Conservation (phyloP, 1,284 basidiomycete species). For the Pterulicium gracile region DNA sequence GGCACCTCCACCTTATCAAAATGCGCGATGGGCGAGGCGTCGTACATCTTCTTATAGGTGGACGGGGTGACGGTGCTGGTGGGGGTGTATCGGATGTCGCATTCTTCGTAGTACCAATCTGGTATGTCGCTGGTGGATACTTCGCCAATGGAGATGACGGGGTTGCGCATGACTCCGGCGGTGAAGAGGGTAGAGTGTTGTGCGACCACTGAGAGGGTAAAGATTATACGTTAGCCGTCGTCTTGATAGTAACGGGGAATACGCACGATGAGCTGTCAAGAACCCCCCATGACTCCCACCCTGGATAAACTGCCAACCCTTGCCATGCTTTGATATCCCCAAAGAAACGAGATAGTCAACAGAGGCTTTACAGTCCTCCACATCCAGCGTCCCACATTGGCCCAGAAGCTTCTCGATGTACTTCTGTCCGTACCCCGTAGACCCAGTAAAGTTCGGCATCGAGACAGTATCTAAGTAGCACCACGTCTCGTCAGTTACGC, state of each 20-base stretch:
- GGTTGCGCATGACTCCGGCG: conserved; percentile 56
- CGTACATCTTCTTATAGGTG: conserved; percentile 34
- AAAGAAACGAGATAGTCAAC: too few species aligned
- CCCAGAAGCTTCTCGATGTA: too few species aligned
- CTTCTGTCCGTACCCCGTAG: too few species aligned
- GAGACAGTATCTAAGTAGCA: too few species aligned
- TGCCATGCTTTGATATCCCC: conserved; percentile 30
- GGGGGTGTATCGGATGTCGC: conserved; percentile 34
- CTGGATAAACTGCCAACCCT: conserved; percentile 40
- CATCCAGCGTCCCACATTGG: too few species aligned
- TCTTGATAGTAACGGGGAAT: neutral
- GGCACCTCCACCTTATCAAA: conserved; percentile 40
- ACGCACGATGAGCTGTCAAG: conserved; percentile 47
- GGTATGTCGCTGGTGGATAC: conserved; percentile 54
- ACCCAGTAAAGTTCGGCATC: too few species aligned
- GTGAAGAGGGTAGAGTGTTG: conserved; percentile 50
- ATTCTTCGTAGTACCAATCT: conserved; percentile 62
- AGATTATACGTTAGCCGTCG: conserved; percentile 5
- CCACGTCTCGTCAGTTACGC: too few species aligned
- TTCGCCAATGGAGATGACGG: conserved; percentile 53
- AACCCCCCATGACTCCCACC: conserved; percentile 75
- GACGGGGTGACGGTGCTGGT: conserved; percentile 20
- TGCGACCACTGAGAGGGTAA: conserved; percentile 38
- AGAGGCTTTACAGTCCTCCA: too few species aligned
- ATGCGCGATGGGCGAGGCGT: conserved; percentile 47